These are phyloP conservation scores for Apiospora koreana DNA, from an alignment of 2,329 filamentous ascomycete genomes.

Conservation along the genomic window DNA sequence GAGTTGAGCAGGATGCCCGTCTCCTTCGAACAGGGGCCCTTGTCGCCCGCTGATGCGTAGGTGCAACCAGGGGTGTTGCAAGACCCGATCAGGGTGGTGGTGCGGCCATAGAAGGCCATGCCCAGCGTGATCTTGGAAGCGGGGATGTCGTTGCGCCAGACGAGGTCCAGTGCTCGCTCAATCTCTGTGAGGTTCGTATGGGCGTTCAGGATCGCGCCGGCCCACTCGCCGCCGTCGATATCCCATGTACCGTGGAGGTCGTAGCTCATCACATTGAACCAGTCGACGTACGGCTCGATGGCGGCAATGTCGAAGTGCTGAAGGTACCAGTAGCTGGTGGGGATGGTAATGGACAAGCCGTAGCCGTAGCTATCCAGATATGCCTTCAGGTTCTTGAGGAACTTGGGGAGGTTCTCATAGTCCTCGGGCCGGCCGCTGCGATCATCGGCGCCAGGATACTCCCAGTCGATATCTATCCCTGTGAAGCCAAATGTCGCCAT, in stretches of 20 bases:
- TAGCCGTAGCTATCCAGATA: background rate
- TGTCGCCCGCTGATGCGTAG: background rate
- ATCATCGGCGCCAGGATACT: conserved; percentile 12
- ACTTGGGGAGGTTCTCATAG: background rate
- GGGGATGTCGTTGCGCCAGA: conserved; percentile 48
- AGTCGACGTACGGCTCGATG: conserved; percentile 26
- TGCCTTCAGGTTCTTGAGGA: background rate
- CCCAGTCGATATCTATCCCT: conserved; percentile 20
- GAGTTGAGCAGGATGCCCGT: background rate
- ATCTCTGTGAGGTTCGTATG: conserved; percentile 54
- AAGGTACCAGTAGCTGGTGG: conserved; percentile 21
- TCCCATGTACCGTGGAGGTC: conserved; percentile 47
- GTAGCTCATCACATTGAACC: conserved; percentile 39
- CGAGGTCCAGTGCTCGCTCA: conserved; percentile 41
- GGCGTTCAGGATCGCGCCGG: conserved; percentile 28
- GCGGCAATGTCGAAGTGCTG: conserved; percentile 17
- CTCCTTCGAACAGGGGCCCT: background rate
- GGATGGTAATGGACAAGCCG: conserved; percentile 20
- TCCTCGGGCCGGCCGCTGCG: background rate
- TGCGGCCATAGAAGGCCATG: conserved; percentile 45
- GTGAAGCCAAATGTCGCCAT: conserved; percentile 18
- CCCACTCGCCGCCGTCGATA: background rate
- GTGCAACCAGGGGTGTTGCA: conserved; percentile 21
- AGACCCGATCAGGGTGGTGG: conserved; percentile 28
- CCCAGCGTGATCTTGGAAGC: conserved; percentile 45